These are phyloP conservation scores for Neopestalotiopsis rosae DNA, from an alignment of 2,329 filamentous ascomycete genomes.

Conservation along the genomic window DNA sequence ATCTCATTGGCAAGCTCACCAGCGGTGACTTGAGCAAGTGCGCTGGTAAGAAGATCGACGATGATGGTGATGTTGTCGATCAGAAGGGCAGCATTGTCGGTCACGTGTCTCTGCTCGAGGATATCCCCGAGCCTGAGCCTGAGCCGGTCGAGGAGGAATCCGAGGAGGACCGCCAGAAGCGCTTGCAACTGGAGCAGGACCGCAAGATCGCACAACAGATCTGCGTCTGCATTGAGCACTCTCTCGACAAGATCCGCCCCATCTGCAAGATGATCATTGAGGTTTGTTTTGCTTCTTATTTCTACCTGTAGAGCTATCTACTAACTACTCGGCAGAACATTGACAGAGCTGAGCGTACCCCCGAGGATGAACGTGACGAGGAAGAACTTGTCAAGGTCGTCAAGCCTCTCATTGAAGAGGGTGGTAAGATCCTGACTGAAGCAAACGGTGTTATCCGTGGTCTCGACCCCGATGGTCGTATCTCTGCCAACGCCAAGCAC, in stretches of 20 bases:
- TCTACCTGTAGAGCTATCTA: not conserved
- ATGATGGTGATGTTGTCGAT: constrained; percentile 74
- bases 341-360: constrained; percentile 78
- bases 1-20: constrained; percentile 70
- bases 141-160: constrained; percentile 54
- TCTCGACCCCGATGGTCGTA: constrained; percentile 86
- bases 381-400: constrained; percentile 86
- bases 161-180: constrained; percentile 62
- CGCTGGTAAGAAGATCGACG: constrained; percentile 72
- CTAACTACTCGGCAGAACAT: constrained; percentile 60
- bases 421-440: constrained; percentile 79
- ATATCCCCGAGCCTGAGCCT: constrained; percentile 53
- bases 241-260: constrained; percentile 82
- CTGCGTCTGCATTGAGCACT: constrained; percentile 73
- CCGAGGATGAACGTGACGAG: constrained; percentile 88
- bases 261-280: constrained; percentile 87
- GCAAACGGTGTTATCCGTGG: constrained; percentile 86
- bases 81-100: constrained; percentile 70
- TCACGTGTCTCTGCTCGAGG: constrained; percentile 69
- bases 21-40: constrained; percentile 70
- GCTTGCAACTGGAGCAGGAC: constrained; percentile 67
- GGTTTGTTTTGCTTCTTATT: constrained; percentile 48
- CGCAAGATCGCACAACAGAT: constrained; percentile 80
- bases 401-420: constrained; percentile 88
- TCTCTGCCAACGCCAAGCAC: constrained; percentile 84